These are phyloP conservation scores for Pichia sp. DNA, from an alignment of 1,139 yeast genomes.

Conservation along the genomic window DNA sequence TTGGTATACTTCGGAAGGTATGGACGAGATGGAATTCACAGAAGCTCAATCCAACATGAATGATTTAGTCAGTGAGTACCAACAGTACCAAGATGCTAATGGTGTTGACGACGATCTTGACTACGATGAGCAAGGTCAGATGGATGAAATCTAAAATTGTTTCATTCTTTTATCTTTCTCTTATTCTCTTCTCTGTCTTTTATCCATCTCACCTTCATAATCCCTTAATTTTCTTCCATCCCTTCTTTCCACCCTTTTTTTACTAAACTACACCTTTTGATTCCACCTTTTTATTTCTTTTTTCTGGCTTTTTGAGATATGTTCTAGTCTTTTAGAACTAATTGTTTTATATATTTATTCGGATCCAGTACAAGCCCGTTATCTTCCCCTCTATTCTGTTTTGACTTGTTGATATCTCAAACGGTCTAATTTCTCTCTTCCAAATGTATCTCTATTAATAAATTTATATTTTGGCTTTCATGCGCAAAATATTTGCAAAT, in stretches of 20 bases:
- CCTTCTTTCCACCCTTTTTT: conserved; percentile 8
- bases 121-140: conserved; percentile 59
- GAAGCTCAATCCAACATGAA: conserved; percentile 86
- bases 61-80: conserved; percentile 84
- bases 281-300: conserved; percentile 6
- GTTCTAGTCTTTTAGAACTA: conserved; percentile 11
- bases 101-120: conserved; percentile 70
- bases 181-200: conserved; percentile 2
- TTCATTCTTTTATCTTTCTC: conserved; percentile 4
- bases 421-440: conserved; percentile 1
- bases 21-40: conserved; percentile 90
- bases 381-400: conserved; percentile 5
- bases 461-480: conserved; percentile 6
- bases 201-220: conserved; percentile 7
- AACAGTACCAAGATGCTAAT: conserved; percentile 85
- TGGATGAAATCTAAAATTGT: conserved; percentile 42
- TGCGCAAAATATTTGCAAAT: background rate
- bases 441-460: conserved; percentile 15
- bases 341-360: background rate
- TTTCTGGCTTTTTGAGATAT: conserved; percentile 10
- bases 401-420: background rate
- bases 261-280: conserved; percentile 4
- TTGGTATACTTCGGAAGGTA: conserved; percentile 93
- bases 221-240: background rate
- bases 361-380: conserved; percentile 5